These are phyloP conservation scores for Annona cherimola DNA, from an alignment of 164 flowering plant genomes.

Conservation along the genomic window DNA sequence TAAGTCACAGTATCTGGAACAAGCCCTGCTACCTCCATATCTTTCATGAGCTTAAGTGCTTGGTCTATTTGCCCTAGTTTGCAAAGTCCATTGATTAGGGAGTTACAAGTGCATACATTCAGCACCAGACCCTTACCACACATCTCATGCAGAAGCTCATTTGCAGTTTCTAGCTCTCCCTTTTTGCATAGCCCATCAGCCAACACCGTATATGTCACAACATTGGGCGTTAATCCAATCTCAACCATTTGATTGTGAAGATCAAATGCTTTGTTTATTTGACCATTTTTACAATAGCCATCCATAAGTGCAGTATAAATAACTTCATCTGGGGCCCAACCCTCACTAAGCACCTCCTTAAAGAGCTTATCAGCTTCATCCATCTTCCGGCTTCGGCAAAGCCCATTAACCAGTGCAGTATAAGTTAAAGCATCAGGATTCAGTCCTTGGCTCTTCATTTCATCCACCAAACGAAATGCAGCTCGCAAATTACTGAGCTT, in stretches of 20 bases:
- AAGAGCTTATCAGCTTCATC: slow-evolving; percentile 42
- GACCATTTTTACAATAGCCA: slow-evolving; percentile 29
- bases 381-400: slow-evolving; percentile 48
- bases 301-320: slow-evolving; percentile 32
- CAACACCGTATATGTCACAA: slow-evolving; percentile 29
- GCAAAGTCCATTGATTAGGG: slow-evolving; percentile 32
- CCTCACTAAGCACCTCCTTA: slow-evolving; percentile 43
- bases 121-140: slow-evolving; percentile 25
- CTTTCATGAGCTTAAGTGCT: slow-evolving; percentile 30
- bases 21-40: slow-evolving; percentile 27
- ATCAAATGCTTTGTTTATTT: slow-evolving; percentile 27
- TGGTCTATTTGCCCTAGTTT: slow-evolving; percentile 26
- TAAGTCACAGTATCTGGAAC: slow-evolving; percentile 27
- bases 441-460: slow-evolving; percentile 34
- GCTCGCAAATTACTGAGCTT: slow-evolving; percentile 34
- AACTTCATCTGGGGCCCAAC: slow-evolving; percentile 27
- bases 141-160: slow-evolving; percentile 35
- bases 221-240: slow-evolving; percentile 23
- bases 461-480: slow-evolving; percentile 40
- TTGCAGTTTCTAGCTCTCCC: slow-evolving; percentile 32
- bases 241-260: slow-evolving; percentile 28
- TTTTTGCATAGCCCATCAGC: slow-evolving; percentile 30
- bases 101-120: slow-evolving; percentile 26
- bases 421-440: slow-evolving; percentile 40
- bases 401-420: slow-evolving; percentile 45